A percentile compares a stretch with the other conserved stretches of the same genome.
Conservation (phyloP, 371 early-diverging fungal species). For the Polyrhizophydium stewartii region DNA sequence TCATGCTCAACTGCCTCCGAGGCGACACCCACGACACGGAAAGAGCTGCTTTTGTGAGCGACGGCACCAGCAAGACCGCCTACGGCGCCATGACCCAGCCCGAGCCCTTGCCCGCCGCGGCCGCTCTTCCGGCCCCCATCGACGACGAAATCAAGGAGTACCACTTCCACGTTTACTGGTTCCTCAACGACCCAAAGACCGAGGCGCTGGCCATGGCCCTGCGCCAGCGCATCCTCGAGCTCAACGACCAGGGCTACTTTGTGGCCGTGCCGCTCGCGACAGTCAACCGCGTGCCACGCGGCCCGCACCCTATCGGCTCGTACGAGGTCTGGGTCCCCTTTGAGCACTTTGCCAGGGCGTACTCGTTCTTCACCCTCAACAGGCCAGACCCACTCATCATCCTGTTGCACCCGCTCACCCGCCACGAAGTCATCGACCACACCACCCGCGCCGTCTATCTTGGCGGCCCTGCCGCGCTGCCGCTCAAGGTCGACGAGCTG, state of each 20-base stretch:
- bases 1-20: too few species aligned
- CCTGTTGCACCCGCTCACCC: conserved; percentile 51
- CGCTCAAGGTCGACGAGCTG: conserved; percentile 36
- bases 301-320: conserved; percentile 31
- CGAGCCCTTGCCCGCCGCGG: background rate
- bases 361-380: conserved; percentile 43
- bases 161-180: conserved; percentile 59
- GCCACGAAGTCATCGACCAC: conserved; percentile 44
- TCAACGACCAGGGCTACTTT: conserved; percentile 43
- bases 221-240: conserved; percentile 36
- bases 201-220: conserved; percentile 32
- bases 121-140: too few species aligned
- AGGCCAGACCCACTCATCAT: conserved; percentile 33
- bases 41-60: too few species aligned
- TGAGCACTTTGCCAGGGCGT: conserved; percentile 47
- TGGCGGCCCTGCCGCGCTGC: conserved; percentile 37
- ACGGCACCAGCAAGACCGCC: too few species aligned
- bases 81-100: background rate
- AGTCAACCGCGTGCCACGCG: conserved; percentile 38
- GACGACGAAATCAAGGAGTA: conserved; percentile 51
- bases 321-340: conserved; percentile 51
- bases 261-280: conserved; percentile 37
- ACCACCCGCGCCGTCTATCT: conserved; percentile 46
- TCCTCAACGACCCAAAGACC: conserved; percentile 36
- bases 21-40: too few species aligned